Evolutionary conservation across 1,139 yeast genomes (phyloP), one percentile per base, ranked within the genome.

Genomic region (Lipomyces yarrowii): DNA sequence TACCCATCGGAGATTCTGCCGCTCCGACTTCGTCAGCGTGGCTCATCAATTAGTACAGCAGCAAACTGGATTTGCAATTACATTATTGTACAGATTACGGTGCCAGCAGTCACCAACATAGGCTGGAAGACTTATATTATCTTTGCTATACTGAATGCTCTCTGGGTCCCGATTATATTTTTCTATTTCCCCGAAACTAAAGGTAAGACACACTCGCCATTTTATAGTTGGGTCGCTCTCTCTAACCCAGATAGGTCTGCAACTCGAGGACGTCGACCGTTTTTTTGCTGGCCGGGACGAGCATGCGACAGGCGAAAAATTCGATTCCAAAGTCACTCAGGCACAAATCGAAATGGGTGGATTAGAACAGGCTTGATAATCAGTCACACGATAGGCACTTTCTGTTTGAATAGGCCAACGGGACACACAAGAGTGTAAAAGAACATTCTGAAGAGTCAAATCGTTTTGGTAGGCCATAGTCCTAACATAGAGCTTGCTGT

Each of bases 41-140:
- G 91, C 15, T 88, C 89, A 69, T 86, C 93, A 32, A 76, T 88
- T 62, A 85, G 90, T 60, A 86, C 89, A 32, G 89, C 92, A 15
- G 83, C 91, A 60, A 89, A 89, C 79, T 89, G 96, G 96, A 77
- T 89, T 70, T 88, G 86, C 75, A 89, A 89, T 79, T 89, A 88
- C 78, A 86, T 85, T 18, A 81, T 86, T 69, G 87, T 83, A 48
- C 83, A 84, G 81, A 80, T 79, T 69, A 77, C 76, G 78, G 90
- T 73, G 78, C 81, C 80, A 77, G 87, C 82, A 77, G 87, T 79
- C 80, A 81, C 71, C 75, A 77, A 71, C 82, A 87, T 89, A 77
- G 81, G 80, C 53, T 86, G 87, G 86, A 84, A 83, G 72, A 87
- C 83, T 0, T 84, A 85, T 73, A 81, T 88, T 21, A 87, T 90